A percentile compares a stretch with the other conserved stretches of the same genome.
Conservation (phyloP, 768 basidiomycete species). For the Amanita brunnescens region DNA sequence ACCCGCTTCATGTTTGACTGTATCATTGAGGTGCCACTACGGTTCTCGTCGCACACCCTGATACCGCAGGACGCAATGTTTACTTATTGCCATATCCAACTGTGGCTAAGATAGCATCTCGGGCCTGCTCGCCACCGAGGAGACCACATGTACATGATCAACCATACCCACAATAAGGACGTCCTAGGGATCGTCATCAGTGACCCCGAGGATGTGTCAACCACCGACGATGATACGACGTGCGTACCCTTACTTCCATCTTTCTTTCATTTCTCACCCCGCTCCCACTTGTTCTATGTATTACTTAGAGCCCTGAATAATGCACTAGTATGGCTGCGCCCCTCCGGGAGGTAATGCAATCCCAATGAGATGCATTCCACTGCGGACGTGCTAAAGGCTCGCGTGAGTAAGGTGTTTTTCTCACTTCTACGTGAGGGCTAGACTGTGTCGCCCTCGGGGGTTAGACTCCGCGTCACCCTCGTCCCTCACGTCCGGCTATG, state of each 20-base stretch:
- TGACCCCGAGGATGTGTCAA: constrained; percentile 28
- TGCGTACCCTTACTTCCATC: constrained; percentile 20
- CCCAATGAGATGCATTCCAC: constrained; percentile 35
- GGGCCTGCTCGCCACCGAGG: constrained; percentile 37
- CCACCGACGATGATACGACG: constrained; percentile 30
- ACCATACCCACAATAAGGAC: constrained; percentile 46
- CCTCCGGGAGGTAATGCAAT: constrained; percentile 34
- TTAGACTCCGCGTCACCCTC: too few relatives aligned
- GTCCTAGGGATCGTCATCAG: constrained; percentile 31
- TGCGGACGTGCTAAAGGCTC: constrained; percentile 36
- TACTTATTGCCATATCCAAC: too few relatives aligned
- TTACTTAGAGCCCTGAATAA: constrained; percentile 27
- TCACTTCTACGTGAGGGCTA: too few relatives aligned
- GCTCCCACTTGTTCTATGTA: too few relatives aligned
- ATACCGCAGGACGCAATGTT: too few relatives aligned
- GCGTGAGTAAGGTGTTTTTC: too few relatives aligned
- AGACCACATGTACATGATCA: constrained; percentile 54
- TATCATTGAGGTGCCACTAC: too few relatives aligned
- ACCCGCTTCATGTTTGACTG: too few relatives aligned
- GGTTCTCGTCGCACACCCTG: too few relatives aligned
- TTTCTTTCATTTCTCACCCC: background rate
- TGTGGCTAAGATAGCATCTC: constrained; percentile 39
- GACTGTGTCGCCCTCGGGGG: too few relatives aligned
- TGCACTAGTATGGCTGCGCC: constrained; percentile 34
- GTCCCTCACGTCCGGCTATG: too few relatives aligned